Base-by-base conservation (phyloP, 1,284 basidiomycete species). In the Peniophora sp. region DNA sequence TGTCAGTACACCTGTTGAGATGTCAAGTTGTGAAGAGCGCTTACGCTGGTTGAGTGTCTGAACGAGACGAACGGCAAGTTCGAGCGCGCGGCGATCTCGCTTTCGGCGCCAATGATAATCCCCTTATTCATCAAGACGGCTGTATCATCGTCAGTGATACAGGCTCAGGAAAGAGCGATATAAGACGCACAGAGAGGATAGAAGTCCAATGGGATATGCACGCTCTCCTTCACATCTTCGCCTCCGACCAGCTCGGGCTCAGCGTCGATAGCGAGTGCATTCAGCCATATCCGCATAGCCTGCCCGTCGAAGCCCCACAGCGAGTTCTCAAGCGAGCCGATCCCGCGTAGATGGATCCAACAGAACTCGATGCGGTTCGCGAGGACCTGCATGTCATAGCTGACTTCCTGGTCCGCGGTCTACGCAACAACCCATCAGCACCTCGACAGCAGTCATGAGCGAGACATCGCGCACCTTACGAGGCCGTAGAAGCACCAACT, bases 101-200 rank as follows among this genome's bases (percentile, higher is more conserved):
- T 83, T 59, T 98, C 94, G 36, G 91, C 91, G 8, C 96, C 97
- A 51, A 99, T 94, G 55, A 99, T 92, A 58, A 99, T 97, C 0
- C 95, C 97, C 64, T 97, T 98, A 65, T 98, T 94, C 89, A 99
- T 96, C 18, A 99, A 76, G 3, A 97, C 92, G 53, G 94, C 93
- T 96, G 56, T n/a, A 45, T 22, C 12, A 42, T 14, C 37, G 34
- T 44, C 47, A 37, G 35, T 15, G 27, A 44, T 32, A 50, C 37
- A 39, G 24, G 24, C 24, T 23, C n/a, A 39, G 52, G n/a, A 41
- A 36, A 9, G 44, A 50, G 27, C 27, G 27, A 47, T 51, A 12
- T 22, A 48, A 51, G 27, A 74, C 92, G 71, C 60, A 95, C 94
- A 97, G 3, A 99, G 68, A 0, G 96, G 96, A 63, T 99, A 98